Evolutionary conservation across 495 filamentous ascomycete genomes (phyloP).

Genomic region (Penicillium mononematosum): DNA sequence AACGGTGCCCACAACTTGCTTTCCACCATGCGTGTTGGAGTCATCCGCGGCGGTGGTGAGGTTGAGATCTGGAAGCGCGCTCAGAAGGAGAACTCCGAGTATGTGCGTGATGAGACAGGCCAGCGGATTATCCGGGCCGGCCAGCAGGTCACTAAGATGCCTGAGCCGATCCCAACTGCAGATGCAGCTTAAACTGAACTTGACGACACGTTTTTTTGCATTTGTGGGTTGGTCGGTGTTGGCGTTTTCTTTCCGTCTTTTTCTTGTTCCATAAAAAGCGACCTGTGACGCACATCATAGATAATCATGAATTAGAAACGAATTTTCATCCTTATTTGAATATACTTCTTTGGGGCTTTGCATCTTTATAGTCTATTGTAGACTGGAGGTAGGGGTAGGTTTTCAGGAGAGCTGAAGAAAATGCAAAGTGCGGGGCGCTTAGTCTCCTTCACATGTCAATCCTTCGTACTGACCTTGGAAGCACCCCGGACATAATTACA

Average conservation of each 20-base stretch:
- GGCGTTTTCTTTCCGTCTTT: constrained; percentile 20
- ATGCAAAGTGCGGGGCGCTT: constrained; percentile 2
- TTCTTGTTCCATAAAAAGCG: constrained; percentile 26
- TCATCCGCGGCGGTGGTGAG: constrained; percentile 93
- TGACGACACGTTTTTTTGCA: constrained; percentile 24
- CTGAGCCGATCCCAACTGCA: constrained; percentile 46
- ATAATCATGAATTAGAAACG: constrained; percentile 37
- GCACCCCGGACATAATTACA: no score
- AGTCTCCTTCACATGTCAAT: constrained; percentile 9
- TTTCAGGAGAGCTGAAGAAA: neutral
- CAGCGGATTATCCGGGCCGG: constrained; percentile 87
- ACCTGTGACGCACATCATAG: constrained; percentile 21
- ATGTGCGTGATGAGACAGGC: constrained; percentile 77
- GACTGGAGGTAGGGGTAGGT: neutral
- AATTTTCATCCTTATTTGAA: constrained; percentile 13
- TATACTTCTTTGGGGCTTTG: constrained; percentile 2
- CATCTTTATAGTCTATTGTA: neutral
- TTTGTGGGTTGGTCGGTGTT: constrained; percentile 26
- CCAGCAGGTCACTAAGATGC: constrained; percentile 82
- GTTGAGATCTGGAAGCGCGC: constrained; percentile 99
- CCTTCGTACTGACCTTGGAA: neutral
- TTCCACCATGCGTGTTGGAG: constrained; percentile 93
- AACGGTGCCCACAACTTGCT: constrained; percentile 98
- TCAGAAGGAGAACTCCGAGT: constrained; percentile 76
- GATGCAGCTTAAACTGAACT: constrained; percentile 41